A percentile compares a stretch with the other conserved stretches of the same genome.
Evolutionary conservation across 208 protist genomes (phyloP).

Genomic region (Leishmania gerbilli): DNA sequence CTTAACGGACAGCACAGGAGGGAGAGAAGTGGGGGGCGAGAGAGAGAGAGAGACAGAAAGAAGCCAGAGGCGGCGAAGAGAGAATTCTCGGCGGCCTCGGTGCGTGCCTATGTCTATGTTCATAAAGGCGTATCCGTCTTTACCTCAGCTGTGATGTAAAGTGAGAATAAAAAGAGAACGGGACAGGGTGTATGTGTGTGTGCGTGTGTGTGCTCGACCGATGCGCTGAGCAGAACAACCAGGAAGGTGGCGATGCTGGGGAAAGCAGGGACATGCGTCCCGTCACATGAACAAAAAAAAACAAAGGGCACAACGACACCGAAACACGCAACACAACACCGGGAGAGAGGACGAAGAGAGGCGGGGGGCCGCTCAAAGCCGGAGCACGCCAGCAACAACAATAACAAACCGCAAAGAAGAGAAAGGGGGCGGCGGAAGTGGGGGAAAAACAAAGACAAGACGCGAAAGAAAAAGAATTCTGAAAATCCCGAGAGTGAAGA

Average conservation of each 20-base stretch:
- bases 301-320: neutral
- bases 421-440: neutral
- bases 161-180: neutral
- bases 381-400: neutral
- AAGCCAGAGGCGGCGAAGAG: neutral
- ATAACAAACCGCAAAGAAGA: neutral
- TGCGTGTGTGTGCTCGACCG: neutral
- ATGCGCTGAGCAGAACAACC: neutral
- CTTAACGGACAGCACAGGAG: neutral
- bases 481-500: neutral
- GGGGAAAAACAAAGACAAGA: neutral
- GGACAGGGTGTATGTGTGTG: neutral
- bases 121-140: neutral
- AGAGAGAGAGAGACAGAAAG: neutral
- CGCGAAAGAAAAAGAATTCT: neutral
- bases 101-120: neutral
- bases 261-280: slow-evolving; percentile 6
- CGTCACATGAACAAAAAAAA: slow-evolving; percentile 1
- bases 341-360: neutral
- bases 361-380: neutral
- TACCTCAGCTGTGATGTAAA: neutral
- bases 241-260: neutral
- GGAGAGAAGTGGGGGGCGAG: neutral
- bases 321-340: neutral
- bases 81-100: neutral